Percentiles rank a stretch among this genome's conserved stretches.
Evolutionary conservation across 108 stramenopile genomes (phyloP).

Genomic region (Skeletonema grethae): DNA sequence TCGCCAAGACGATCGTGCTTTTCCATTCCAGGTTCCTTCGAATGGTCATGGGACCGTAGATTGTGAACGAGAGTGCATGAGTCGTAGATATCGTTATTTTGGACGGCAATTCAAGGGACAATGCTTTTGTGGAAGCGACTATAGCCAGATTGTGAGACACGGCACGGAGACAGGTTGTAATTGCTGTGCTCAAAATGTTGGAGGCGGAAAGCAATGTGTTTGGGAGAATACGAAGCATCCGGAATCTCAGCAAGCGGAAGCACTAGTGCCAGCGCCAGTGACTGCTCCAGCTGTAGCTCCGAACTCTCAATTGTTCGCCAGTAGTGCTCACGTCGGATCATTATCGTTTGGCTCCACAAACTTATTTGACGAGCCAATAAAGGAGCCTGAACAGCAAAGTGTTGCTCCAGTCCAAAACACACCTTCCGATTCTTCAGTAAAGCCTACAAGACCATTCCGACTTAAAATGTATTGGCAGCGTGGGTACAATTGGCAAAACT

Average conservation of each 20-base stretch:
- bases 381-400: not conserved
- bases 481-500: conserved; percentile 21
- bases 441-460: conserved; percentile 10
- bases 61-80: conserved; percentile 20
- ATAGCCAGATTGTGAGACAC: conserved; percentile 1
- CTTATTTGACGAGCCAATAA: not conserved
- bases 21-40: not conserved
- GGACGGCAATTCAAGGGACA: conserved; percentile 13
- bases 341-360: not conserved
- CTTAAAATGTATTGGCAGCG: conserved; percentile 19
- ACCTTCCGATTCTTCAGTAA: not conserved
- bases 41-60: conserved; percentile 1
- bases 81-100: conserved; percentile 13
- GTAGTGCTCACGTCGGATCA: not conserved
- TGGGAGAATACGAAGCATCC: conserved; percentile 21
- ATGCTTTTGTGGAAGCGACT: conserved; percentile 16
- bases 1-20: conserved; percentile 3
- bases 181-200: conserved; percentile 19
- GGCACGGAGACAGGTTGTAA: conserved; percentile 4
- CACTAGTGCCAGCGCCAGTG: not conserved
- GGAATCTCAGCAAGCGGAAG: conserved; percentile 9
- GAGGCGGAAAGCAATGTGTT: conserved; percentile 8
- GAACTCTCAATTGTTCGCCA: not conserved
- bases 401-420: not conserved
- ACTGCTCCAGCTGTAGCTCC: not conserved